These are phyloP conservation scores for Pseudonitzschia multistriata DNA, from an alignment of 108 stramenopile genomes.

Conservation along the genomic window DNA sequence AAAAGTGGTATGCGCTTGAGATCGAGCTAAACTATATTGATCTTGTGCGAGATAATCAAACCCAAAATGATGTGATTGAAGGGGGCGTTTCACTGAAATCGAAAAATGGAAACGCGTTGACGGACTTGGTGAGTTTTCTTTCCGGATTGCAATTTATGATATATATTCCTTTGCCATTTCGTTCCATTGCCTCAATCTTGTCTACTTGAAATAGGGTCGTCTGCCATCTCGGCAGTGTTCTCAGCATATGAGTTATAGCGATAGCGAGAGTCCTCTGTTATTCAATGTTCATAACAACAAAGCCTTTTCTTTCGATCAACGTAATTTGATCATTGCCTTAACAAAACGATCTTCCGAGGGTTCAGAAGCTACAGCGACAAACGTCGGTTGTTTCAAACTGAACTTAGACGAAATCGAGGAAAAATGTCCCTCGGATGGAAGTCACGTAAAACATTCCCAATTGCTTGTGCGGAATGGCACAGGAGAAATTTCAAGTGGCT, in stretches of 20 bases:
- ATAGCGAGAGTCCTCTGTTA: neutral
- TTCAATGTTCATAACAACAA: slow-evolving; percentile 10
- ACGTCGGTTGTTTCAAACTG: neutral
- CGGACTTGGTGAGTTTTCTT: slow-evolving; percentile 2
- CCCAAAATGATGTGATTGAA: neutral
- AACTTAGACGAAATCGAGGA: slow-evolving; percentile 1
- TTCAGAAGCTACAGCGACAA: neutral
- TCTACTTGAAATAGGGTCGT: neutral
- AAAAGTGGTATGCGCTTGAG: slow-evolving; percentile 9
- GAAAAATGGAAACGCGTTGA: neutral
- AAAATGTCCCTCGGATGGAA: slow-evolving; percentile 5
- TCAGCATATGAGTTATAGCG: slow-evolving; percentile 14
- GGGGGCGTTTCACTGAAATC: neutral
- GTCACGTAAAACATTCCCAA: neutral
- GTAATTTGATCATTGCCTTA: slow-evolving; percentile 1
- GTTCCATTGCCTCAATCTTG: neutral
- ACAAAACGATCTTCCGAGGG: neutral
- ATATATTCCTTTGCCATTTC: neutral
- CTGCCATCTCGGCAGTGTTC: slow-evolving; percentile 4
- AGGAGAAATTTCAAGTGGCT: neutral
- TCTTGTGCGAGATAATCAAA: neutral
- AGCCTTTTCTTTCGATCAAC: slow-evolving; percentile 1
- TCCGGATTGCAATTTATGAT: neutral
- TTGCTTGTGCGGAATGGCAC: neutral
- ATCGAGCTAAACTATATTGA: slow-evolving; percentile 10